Evolutionary conservation across 768 basidiomycete species (phyloP).

Genomic region (Strobilomyces dryophilus): DNA sequence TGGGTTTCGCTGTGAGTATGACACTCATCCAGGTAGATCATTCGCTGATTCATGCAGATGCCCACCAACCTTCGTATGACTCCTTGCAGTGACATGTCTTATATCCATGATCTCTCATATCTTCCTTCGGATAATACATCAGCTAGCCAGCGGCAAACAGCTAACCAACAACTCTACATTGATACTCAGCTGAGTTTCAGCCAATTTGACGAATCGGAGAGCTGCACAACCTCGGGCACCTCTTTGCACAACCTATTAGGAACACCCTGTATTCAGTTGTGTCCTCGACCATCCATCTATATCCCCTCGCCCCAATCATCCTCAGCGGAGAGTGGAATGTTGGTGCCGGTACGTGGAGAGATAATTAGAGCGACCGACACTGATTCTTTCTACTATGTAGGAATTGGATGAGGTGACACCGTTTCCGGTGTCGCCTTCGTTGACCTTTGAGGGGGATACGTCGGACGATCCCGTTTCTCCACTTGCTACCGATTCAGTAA

Average conservation of each 20-base stretch:
- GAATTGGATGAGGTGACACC: constrained; percentile 6
- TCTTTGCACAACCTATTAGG: constrained; percentile 2
- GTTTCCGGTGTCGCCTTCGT: constrained; percentile 10
- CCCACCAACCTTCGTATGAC: background rate
- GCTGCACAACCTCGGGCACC: constrained; percentile 15
- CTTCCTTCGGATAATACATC: background rate
- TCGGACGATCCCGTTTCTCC: background rate
- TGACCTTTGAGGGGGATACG: background rate
- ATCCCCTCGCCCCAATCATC: constrained; percentile 11
- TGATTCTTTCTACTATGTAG: constrained; percentile 10
- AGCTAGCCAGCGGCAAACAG: constrained; percentile 5
- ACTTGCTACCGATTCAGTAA: constrained; percentile 12
- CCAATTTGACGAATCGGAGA: constrained; percentile 7
- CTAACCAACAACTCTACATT: constrained; percentile 14
- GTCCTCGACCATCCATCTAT: constrained; percentile 3
- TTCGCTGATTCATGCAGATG: constrained; percentile 11
- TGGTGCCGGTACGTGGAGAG: constrained; percentile 10
- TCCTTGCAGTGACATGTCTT: background rate
- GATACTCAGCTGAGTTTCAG: constrained; percentile 13
- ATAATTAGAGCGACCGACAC: background rate
- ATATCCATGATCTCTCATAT: background rate
- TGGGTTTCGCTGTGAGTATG: constrained; percentile 12
- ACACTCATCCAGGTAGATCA: background rate
- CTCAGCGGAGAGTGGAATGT: background rate
- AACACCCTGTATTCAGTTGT: constrained; percentile 8